Conservation (phyloP, 2,329 filamentous ascomycete species). For the Blastomyces gilchristii region DNA sequence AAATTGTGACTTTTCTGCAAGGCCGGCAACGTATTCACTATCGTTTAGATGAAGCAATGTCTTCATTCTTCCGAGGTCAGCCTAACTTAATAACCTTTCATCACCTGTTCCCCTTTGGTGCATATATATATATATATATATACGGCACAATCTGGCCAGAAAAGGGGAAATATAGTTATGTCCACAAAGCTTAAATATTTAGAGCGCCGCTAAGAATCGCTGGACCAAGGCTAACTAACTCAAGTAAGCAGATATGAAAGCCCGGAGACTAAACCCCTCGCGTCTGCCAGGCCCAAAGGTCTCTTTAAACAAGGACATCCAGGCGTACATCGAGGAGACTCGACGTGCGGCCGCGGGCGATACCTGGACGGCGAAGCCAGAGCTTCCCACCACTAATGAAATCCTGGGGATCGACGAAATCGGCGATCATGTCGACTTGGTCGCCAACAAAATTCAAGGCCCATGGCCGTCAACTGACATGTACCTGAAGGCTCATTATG, state of each 20-base stretch:
- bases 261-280: not conserved
- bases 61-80: not conserved
- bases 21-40: not conserved
- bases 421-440: conserved; percentile 28
- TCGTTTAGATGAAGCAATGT: not conserved
- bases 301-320: conserved; percentile 24
- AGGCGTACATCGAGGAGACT: conserved; percentile 21
- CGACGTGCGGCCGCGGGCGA: conserved; percentile 13
- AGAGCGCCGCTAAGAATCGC: not conserved
- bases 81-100: not conserved
- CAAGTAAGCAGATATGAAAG: not conserved
- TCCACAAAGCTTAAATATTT: not conserved
- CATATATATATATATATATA: not conserved
- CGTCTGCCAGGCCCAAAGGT: not conserved
- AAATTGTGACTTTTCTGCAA: not conserved
- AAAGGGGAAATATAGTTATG: not conserved
- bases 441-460: conserved; percentile 45
- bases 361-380: conserved; percentile 30
- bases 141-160: not conserved
- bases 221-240: not conserved
- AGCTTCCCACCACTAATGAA: conserved; percentile 33
- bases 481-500: conserved; percentile 66
- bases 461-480: conserved; percentile 51
- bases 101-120: not conserved
- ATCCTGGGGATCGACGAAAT: conserved; percentile 24